These are phyloP conservation scores for Aspergillus candidus DNA, from an alignment of 2,329 filamentous ascomycete species.

Conservation along the genomic window DNA sequence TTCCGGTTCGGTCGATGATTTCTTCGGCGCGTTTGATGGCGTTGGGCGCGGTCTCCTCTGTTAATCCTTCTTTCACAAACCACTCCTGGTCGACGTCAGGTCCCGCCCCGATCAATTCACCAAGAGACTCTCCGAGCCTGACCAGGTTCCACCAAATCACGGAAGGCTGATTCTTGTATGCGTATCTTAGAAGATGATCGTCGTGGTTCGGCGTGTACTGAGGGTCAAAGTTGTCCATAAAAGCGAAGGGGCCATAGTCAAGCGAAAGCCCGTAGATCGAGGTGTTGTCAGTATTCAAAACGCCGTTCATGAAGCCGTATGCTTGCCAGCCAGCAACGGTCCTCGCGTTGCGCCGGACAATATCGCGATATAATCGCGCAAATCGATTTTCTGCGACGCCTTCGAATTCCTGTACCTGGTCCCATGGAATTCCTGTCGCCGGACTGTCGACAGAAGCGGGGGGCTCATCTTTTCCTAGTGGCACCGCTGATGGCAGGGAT, in stretches of 20 bases:
- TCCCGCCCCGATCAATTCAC: constrained; percentile 79
- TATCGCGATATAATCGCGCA: constrained; percentile 76
- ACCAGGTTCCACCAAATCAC: constrained; percentile 99
- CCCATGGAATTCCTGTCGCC: constrained; percentile 48
- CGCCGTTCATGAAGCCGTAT: constrained; percentile 98
- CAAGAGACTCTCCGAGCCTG: constrained; percentile 79
- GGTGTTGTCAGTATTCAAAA: constrained; percentile 96
- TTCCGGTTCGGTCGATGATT: constrained; percentile 70
- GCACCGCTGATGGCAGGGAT: constrained; percentile 59
- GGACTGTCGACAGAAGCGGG: constrained; percentile 39
- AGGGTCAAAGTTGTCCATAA: constrained; percentile 95
- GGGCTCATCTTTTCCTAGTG: constrained; percentile 37
- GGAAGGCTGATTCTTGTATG: constrained; percentile 87
- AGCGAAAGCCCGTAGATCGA: constrained; percentile 83
- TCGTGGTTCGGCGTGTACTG: constrained; percentile 96
- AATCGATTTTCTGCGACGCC: constrained; percentile 78
- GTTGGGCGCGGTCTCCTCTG: constrained; percentile 60
- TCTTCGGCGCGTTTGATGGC: constrained; percentile 74
- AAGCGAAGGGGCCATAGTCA: constrained; percentile 95
- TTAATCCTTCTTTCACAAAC: constrained; percentile 68
- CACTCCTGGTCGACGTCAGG: constrained; percentile 61
- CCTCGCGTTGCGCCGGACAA: constrained; percentile 75
- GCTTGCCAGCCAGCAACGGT: constrained; percentile 94
- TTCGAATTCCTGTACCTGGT: constrained; percentile 60
- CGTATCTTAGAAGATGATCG: constrained; percentile 78